These are phyloP conservation scores for Galerina sulciceps DNA, from an alignment of 768 basidiomycete genomes.

Conservation along the genomic window DNA sequence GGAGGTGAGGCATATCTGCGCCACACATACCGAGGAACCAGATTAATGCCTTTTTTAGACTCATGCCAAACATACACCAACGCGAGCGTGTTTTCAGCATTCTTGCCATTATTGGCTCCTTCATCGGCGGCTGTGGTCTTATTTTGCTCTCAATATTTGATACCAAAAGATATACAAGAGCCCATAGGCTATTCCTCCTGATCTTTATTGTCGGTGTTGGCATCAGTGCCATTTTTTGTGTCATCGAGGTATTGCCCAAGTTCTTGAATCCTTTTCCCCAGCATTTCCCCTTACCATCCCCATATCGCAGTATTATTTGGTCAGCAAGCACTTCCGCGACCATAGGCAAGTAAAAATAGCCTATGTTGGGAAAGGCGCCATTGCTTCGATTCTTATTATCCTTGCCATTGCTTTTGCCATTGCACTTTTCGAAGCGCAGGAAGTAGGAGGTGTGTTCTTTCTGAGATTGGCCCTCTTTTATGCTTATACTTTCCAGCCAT, in stretches of 20 bases:
- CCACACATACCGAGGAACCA: background rate
- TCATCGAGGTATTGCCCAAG: conserved; percentile 54
- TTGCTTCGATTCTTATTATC: conserved; percentile 59
- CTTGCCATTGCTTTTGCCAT: conserved; percentile 69
- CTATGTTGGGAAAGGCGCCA: conserved; percentile 65
- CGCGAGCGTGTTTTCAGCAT: conserved; percentile 57
- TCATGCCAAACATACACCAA: conserved; percentile 61
- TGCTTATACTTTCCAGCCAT: conserved; percentile 42
- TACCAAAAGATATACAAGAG: conserved; percentile 51
- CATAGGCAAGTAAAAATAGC: conserved; percentile 50
- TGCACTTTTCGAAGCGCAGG: conserved; percentile 43
- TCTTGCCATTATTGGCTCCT: conserved; percentile 63
- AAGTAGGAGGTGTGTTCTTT: conserved; percentile 52
- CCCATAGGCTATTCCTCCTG: conserved; percentile 67
- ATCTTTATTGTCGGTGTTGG: conserved; percentile 77
- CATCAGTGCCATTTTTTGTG: conserved; percentile 74
- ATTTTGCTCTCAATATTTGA: conserved; percentile 76
- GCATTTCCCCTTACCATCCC: background rate
- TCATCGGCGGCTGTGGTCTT: conserved; percentile 68
- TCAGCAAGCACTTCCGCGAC: conserved; percentile 57
- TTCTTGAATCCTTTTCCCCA: background rate
- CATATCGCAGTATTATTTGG: conserved; percentile 60
- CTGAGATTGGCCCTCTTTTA: background rate
- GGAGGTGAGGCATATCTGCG: conserved; percentile 43
- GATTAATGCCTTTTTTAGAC: conserved; percentile 35